A percentile compares a stretch with the other conserved stretches of the same genome.
These are phyloP conservation scores for Tephrocybe sp. DNA, from an alignment of 768 basidiomycete species.

Conservation along the genomic window DNA sequence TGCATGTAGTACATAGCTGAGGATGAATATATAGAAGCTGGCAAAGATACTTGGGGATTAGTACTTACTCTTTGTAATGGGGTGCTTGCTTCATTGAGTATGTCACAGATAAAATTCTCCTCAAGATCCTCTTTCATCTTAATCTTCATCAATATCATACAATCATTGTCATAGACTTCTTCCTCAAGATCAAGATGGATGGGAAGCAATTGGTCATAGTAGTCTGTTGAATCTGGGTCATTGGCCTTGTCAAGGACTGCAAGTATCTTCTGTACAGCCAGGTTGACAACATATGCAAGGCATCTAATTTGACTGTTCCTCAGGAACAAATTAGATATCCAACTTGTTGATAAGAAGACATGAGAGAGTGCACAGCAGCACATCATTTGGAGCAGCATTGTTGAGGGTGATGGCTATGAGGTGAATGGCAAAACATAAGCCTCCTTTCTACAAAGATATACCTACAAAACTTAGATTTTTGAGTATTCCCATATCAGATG, in stretches of 20 bases:
- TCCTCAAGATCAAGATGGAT: conserved; percentile 26
- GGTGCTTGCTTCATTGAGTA: background rate
- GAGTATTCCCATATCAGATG: conserved; percentile 20
- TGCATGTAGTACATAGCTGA: conserved; percentile 28
- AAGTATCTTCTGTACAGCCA: conserved; percentile 26
- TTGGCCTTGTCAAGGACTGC: conserved; percentile 2
- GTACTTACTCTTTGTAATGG: background rate
- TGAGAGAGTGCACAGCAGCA: conserved; percentile 25
- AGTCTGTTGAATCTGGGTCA: conserved; percentile 1
- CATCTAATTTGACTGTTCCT: conserved; percentile 34
- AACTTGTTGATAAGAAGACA: conserved; percentile 21
- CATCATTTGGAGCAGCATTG: conserved; percentile 34
- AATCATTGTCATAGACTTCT: background rate
- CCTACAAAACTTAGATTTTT: conserved; percentile 30
- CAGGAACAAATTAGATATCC: conserved; percentile 23
- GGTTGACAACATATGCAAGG: conserved; percentile 33
- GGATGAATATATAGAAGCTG: background rate
- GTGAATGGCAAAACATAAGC: conserved; percentile 2
- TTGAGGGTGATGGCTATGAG: conserved; percentile 22
- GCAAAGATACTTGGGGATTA: background rate
- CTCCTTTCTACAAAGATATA: background rate
- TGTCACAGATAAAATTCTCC: background rate
- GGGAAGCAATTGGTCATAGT: conserved; percentile 26
- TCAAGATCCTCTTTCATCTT: background rate
- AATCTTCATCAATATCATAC: background rate